A percentile compares a stretch with the other conserved stretches of the same genome.
These are phyloP conservation scores for Capsicum rhomboideum DNA, from an alignment of 257 asterid species.

Conservation along the genomic window DNA sequence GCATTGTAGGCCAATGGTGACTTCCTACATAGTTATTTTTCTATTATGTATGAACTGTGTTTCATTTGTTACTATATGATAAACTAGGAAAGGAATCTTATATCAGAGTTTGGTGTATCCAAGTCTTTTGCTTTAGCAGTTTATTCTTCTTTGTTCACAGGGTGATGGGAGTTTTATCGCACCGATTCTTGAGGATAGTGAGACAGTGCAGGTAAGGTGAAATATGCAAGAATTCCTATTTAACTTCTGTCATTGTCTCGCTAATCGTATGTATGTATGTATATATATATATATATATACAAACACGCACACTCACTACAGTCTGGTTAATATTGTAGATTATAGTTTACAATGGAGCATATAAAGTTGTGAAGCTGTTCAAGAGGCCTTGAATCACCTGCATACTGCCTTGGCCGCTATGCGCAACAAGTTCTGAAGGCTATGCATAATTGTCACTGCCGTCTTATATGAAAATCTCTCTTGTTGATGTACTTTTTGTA, in stretches of 20 bases:
- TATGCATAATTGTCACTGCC: slow-evolving; percentile 77
- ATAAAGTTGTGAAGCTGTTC: slow-evolving; percentile 45
- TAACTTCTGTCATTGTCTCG: background rate
- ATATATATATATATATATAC: no score
- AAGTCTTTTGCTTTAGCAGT: background rate
- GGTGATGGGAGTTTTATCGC: slow-evolving; percentile 34
- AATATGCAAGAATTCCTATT: background rate
- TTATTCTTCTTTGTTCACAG: slow-evolving; percentile 19
- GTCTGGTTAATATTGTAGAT: background rate
- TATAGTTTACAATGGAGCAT: slow-evolving; percentile 52
- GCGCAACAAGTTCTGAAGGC: slow-evolving; percentile 70
- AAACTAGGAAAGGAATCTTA: no score
- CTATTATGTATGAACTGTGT: no score
- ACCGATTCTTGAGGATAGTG: slow-evolving; percentile 56
- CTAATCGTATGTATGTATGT: background rate
- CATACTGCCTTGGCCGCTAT: slow-evolving; percentile 56
- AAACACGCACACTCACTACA: background rate
- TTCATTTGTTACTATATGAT: no score
- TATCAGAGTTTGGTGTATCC: no score
- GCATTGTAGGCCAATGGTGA: no score
- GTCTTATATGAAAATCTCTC: slow-evolving; percentile 35
- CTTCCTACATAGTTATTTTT: no score
- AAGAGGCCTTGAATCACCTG: slow-evolving; percentile 77
- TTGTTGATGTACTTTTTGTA: background rate
- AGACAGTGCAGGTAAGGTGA: slow-evolving; percentile 61